phyloP scores from a whole-genome alignment of 2,329 filamentous ascomycete genomes.

The Monilinia fructigena region DNA sequence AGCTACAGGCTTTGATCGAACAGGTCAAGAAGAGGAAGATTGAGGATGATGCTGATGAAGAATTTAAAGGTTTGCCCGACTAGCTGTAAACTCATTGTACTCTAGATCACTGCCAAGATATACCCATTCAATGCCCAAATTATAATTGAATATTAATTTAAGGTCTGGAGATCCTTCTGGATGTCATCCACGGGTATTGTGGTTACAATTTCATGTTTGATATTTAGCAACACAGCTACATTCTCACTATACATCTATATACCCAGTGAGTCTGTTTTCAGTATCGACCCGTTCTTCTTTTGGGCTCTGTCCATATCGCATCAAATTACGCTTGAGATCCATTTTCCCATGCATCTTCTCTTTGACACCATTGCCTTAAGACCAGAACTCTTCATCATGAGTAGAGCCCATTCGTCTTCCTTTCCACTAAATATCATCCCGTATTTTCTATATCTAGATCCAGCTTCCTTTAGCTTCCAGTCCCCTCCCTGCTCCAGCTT shows the following conservation, averaged over 20 bases:
- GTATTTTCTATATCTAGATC: constrained; percentile 38
- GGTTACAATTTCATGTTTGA: background rate
- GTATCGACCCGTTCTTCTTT: background rate
- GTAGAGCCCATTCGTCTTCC: background rate
- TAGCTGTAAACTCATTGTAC: constrained; percentile 22
- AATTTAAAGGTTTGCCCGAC: constrained; percentile 41
- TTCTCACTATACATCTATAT: background rate
- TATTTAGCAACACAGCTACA: background rate
- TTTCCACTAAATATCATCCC: background rate
- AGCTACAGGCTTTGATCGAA: constrained; percentile 63
- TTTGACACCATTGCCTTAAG: background rate
- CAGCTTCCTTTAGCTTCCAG: constrained; percentile 49
- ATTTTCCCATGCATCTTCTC: background rate
- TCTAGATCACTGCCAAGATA: constrained; percentile 38
- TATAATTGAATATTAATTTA: background rate
- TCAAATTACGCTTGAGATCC: background rate
- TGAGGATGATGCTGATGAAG: constrained; percentile 42
- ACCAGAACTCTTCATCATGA: background rate
- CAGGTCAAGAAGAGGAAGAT: constrained; percentile 56
- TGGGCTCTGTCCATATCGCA: background rate
- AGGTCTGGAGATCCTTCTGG: background rate
- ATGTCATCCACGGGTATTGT: background rate
- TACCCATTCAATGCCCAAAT: background rate
- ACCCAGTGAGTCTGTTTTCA: background rate
- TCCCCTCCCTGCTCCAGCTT: constrained; percentile 50